Conservation (phyloP, 352 stramenopile genomes). For the Phytopythium kandeliae region DNA sequence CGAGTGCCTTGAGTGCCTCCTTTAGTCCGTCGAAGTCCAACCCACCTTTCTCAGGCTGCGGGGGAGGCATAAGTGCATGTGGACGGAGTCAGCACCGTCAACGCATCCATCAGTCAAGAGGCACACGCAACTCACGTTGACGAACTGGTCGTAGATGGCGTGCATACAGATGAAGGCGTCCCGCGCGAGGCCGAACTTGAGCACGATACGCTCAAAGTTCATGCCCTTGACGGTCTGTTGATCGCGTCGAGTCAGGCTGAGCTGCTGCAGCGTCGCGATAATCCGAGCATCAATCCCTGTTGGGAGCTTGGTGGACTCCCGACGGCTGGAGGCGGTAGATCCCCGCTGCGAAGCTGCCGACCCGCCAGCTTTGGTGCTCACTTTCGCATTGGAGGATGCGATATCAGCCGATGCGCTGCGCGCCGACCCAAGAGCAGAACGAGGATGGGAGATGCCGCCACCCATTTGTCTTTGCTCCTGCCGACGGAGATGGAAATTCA, state of each 20-base stretch:
- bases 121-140: conserved; percentile 24
- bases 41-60: conserved; percentile 40
- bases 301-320: conserved; percentile 25
- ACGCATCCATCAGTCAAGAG: not conserved
- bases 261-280: conserved; percentile 48
- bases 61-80: conserved; percentile 1
- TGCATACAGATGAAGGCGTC: conserved; percentile 64
- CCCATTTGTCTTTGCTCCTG: conserved; percentile 19
- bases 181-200: conserved; percentile 60
- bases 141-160: conserved; percentile 59
- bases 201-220: conserved; percentile 75
- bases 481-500: not conserved
- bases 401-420: not conserved
- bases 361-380: not conserved
- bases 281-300: conserved; percentile 68
- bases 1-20: conserved; percentile 42
- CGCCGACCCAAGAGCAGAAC: not conserved
- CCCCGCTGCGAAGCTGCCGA: not conserved
- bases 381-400: not conserved
- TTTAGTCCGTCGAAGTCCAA: conserved; percentile 70
- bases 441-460: conserved; percentile 20
- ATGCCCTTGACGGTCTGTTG: conserved; percentile 29
- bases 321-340: conserved; percentile 13
- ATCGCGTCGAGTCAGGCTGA: conserved; percentile 50
- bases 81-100: not conserved